Conservation (phyloP, 1,284 basidiomycete species). For the Sporisorium reilianum region DNA sequence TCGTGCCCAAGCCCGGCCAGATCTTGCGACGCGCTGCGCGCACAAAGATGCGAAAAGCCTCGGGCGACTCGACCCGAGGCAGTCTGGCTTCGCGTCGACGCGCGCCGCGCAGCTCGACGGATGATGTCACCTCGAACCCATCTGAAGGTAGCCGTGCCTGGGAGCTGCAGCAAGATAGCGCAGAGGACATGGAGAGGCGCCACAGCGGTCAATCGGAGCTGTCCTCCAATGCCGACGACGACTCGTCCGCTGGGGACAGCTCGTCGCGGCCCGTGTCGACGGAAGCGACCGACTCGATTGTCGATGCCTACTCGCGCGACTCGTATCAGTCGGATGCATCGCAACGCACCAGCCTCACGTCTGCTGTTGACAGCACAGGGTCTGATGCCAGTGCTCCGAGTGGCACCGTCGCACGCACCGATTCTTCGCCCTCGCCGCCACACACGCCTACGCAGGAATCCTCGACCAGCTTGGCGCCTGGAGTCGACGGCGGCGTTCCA, state of each 20-base stretch:
- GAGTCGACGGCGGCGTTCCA: conserved; percentile 2
- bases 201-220: conserved; percentile 56
- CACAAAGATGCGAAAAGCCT: conserved; percentile 94
- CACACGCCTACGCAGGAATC: conserved; percentile 54
- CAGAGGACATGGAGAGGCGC: conserved; percentile 47
- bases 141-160: conserved; percentile 41
- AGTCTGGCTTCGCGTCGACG: conserved; percentile 42
- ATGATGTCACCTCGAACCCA: conserved; percentile 19
- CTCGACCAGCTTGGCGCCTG: conserved; percentile 4
- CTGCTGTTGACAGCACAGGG: conserved; percentile 35
- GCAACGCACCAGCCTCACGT: conserved; percentile 59
- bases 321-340: conserved; percentile 59
- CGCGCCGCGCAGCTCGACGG: conserved; percentile 18
- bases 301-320: conserved; percentile 59
- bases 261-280: conserved; percentile 55
- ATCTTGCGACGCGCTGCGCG: conserved; percentile 90
- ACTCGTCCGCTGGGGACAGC: conserved; percentile 38
- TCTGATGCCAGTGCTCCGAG: conserved; percentile 16
- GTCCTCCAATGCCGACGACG: conserved; percentile 46
- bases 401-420: background rate
- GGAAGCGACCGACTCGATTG: conserved; percentile 58
- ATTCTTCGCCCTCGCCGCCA: conserved; percentile 32
- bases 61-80: conserved; percentile 76
- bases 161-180: conserved; percentile 34
- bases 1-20: conserved; percentile 86